Evolutionary conservation across 768 basidiomycete species (phyloP), one percentile per base, ranked within the genome.

Genomic region (Macrolepiota dolichaula): DNA sequence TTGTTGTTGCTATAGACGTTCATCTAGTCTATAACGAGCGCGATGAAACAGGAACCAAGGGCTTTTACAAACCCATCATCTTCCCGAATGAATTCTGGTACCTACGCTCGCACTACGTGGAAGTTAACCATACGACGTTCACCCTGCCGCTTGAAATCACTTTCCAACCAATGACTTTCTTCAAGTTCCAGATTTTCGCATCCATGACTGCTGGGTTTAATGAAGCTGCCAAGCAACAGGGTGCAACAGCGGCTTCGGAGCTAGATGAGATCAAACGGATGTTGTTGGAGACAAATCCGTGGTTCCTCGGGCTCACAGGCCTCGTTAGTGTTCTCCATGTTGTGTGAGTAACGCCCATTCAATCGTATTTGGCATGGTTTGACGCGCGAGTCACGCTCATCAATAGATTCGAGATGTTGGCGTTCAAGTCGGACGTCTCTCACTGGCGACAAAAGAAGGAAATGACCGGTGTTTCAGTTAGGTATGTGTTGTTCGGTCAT

Each of bases 11-110:
- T 25, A 51, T 10, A 90, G 91, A 91, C 71, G 71, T 94, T 50
- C 76, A 85, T 55, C 70, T 94, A 42, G 76, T 89, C 40, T 79
- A 83, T 3, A 79, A 75, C 25, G 67, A 78, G 58, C 84, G 89
- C 38, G 90, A 92, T 63, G 73, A 81, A 38, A 84, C 85, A 24
- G 88, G 88, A 3, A 81, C 79, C 2, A 81, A 80, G 62, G 90
- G 85, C 2, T 85, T 80, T 64, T 94, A 96, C 81, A 90, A 86
- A 68, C 96, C 96, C 9, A 87, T 96, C 61, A 70, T 98, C 38
- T 98, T 90, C 73, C 85, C 93, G 13, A 98, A 98, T 70, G 94
- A 97, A 69, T 98, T 98, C 74, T 98, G 96, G 94, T 84, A 90
- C 64, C 81, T 94, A 32, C 85, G 87, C 40, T 88, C 89, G 44